Evolutionary conservation across 1,284 basidiomycete genomes (phyloP), one percentile per base, ranked within the genome.

Genomic region (Cryptococcus neoformans): DNA sequence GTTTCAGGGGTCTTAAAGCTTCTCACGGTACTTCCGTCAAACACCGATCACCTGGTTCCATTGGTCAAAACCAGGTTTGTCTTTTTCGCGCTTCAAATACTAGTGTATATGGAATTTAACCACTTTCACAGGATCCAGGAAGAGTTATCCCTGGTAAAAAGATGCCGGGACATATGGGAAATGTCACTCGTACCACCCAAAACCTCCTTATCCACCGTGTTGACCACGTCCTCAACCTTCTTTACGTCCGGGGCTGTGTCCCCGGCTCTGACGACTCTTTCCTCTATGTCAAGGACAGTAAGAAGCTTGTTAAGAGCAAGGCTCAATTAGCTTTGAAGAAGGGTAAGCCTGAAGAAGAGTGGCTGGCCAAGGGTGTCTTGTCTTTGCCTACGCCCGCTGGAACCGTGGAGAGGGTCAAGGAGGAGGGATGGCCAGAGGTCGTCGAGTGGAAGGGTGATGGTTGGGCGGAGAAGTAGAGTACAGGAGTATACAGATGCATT

Each of bases 11-110:
- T 80, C 80, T 94, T 39, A 85, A 88, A 55, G 94, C 92, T 2
- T 91, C 91, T 77, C 96, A 99, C 77, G 96, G 96, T 89, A 90
- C 92, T 50, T 98, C 96, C 57, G 77, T 94, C 66, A 92, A 92
- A 35, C 96, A 99, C 83, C 88, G 96, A 73, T 88, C 89, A 34
- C 85, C 87, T 46, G 96, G 96, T 72, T 90, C 93, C 34, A 96
- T 91, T 11, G 96, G 96, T 78, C 89, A 90, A 70, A 90, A 96
- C 77, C 92, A 96, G 82, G 92, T 92, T 64, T 58, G 81, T 75
- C 21, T 34, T 47, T 6, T 49, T 36, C n/a, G n/a, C 12, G 21
- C 36, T 45, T 38, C 40, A 16, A 28, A 28, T 28, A 28, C 3
- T 28, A 4, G 2, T 28, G 28, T 35, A 16, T 21, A 47, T 49